Conservation (phyloP, 352 stramenopile species). For the Globisporangium okanoganense region DNA sequence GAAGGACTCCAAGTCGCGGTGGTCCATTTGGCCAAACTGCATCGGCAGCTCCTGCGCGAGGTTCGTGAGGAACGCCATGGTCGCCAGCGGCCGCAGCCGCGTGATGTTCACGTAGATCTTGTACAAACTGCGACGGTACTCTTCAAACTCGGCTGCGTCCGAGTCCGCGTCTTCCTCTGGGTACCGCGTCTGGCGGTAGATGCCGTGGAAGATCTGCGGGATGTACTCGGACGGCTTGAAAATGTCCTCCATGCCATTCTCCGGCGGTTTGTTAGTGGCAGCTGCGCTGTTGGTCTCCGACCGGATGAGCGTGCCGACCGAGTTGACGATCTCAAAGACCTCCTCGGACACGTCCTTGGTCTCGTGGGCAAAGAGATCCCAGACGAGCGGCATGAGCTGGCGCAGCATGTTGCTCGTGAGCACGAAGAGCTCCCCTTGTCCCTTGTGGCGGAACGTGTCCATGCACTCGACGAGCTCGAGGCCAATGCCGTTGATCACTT, state of each 20-base stretch:
- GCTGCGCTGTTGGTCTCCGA: slow-evolving; percentile 33
- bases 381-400: slow-evolving; percentile 77
- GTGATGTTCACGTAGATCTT: slow-evolving; percentile 89
- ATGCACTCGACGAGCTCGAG: slow-evolving; percentile 80
- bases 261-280: slow-evolving; percentile 7
- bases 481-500: slow-evolving; percentile 80
- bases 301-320: slow-evolving; percentile 65
- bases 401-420: slow-evolving; percentile 55
- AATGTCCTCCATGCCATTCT: slow-evolving; percentile 35
- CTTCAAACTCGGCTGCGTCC: slow-evolving; percentile 81
- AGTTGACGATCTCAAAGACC: slow-evolving; percentile 85
- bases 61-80: slow-evolving; percentile 62
- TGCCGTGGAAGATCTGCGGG: slow-evolving; percentile 74
- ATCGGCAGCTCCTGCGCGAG: slow-evolving; percentile 47
- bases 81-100: slow-evolving; percentile 62
- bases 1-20: slow-evolving; percentile 72
- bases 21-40: slow-evolving; percentile 52
- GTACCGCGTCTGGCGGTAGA: slow-evolving; percentile 82
- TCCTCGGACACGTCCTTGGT: slow-evolving; percentile 83
- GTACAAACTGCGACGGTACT: slow-evolving; percentile 78
- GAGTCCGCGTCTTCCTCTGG: slow-evolving; percentile 68
- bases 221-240: slow-evolving; percentile 76
- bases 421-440: slow-evolving; percentile 39
- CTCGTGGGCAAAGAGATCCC: slow-evolving; percentile 77
- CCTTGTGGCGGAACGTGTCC: slow-evolving; percentile 66